Conservation (phyloP, 1,284 basidiomycete species). For the Melanopsichium pennsylvanicum region DNA sequence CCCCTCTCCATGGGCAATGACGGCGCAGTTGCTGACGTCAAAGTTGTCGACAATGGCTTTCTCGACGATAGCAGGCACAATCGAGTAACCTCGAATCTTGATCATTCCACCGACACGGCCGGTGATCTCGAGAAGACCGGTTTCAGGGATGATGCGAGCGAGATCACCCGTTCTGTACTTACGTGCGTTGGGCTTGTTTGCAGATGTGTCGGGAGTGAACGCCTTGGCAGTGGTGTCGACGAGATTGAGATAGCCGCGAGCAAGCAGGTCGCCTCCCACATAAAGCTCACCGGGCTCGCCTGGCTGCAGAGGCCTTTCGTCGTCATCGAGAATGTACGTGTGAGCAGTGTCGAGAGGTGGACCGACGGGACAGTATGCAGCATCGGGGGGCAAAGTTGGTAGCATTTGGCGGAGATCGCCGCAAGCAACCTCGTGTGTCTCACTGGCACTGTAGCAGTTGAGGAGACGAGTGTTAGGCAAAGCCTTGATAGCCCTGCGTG, state of each 20-base stretch:
- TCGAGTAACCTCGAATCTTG: slow-evolving; percentile 64
- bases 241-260: slow-evolving; percentile 63
- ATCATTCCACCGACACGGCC: slow-evolving; percentile 65
- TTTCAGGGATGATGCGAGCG: slow-evolving; percentile 50
- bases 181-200: slow-evolving; percentile 26
- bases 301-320: slow-evolving; percentile 45
- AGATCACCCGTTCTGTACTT: slow-evolving; percentile 64
- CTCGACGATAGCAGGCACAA: slow-evolving; percentile 59
- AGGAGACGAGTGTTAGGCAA: slow-evolving; percentile 59
- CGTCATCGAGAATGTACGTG: slow-evolving; percentile 61
- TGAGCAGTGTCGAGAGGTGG: slow-evolving; percentile 54
- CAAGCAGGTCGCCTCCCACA: slow-evolving; percentile 61
- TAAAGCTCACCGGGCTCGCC: slow-evolving; percentile 60
- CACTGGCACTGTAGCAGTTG: slow-evolving; percentile 65
- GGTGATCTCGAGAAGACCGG: slow-evolving; percentile 61
- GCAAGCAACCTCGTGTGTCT: slow-evolving; percentile 63
- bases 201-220: slow-evolving; percentile 50
- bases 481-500: slow-evolving; percentile 54
- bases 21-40: slow-evolving; percentile 59
- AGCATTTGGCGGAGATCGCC: slow-evolving; percentile 57
- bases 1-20: slow-evolving; percentile 60
- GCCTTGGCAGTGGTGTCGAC: slow-evolving; percentile 60
- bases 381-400: slow-evolving; percentile 15
- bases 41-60: slow-evolving; percentile 61
- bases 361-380: slow-evolving; percentile 59